phyloP scores from a whole-genome alignment of 2,329 filamentous ascomycete genomes.

The Fusarium mexicanum region DNA sequence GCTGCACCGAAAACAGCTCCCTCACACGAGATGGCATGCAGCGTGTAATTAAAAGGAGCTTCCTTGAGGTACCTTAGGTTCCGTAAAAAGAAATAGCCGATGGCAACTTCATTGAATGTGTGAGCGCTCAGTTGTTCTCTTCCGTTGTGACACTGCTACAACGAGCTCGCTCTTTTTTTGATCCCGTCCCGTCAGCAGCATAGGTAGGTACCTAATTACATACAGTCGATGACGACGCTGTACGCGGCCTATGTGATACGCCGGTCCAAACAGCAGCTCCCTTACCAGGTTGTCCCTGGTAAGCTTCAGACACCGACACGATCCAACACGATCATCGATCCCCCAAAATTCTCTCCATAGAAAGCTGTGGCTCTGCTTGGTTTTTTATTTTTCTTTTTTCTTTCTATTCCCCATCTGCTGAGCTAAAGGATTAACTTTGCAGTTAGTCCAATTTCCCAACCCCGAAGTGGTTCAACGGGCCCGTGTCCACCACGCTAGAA shows the following conservation, averaged over 20 bases:
- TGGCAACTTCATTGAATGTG: not conserved
- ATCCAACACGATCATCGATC: slow-evolving; percentile 31
- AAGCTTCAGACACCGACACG: slow-evolving; percentile 7
- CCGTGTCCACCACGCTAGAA: slow-evolving; percentile 13
- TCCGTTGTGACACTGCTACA: not conserved
- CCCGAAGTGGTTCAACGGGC: slow-evolving; percentile 9
- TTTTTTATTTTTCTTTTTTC: slow-evolving; percentile 16
- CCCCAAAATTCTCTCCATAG: not conserved
- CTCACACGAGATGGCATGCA: not conserved
- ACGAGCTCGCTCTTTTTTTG: not conserved
- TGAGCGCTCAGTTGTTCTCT: not conserved
- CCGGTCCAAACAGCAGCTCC: slow-evolving; percentile 1
- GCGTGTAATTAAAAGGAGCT: not conserved
- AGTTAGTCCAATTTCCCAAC: slow-evolving; percentile 8
- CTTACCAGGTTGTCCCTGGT: slow-evolving; percentile 18
- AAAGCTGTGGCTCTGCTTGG: not conserved
- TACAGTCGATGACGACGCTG: slow-evolving; percentile 31
- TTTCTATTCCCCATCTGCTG: not conserved
- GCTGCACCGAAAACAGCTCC: not conserved
- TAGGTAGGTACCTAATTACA: slow-evolving; percentile 4
- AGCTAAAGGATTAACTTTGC: slow-evolving; percentile 9
- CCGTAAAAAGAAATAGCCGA: not conserved
- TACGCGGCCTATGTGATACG: slow-evolving; percentile 28
- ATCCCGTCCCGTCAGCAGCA: not conserved
- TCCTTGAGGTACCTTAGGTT: not conserved